phyloP scores from a whole-genome alignment of 495 filamentous ascomycete genomes.

The Penicillium dipodomyicola region DNA sequence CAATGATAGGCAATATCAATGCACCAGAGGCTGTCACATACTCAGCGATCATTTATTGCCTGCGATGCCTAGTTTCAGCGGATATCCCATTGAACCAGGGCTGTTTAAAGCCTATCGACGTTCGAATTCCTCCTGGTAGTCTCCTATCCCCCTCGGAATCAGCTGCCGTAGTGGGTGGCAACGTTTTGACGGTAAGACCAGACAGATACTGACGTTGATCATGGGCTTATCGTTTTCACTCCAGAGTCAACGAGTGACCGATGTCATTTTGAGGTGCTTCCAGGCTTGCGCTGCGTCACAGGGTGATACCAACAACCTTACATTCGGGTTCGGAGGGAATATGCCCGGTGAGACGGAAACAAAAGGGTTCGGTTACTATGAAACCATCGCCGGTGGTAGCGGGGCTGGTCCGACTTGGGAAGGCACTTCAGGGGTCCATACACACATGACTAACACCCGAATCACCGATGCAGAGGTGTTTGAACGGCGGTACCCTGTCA shows the following conservation, averaged over 20 bases:
- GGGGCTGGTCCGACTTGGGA: conserved; percentile 83
- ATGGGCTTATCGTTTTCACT: neutral
- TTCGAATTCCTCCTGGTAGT: conserved; percentile 73
- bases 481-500: conserved; percentile 81
- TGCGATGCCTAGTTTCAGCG: conserved; percentile 81
- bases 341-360: conserved; percentile 21
- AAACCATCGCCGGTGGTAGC: conserved; percentile 85
- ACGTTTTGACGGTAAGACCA: conserved; percentile 64
- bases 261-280: conserved; percentile 86
- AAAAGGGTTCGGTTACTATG: conserved; percentile 84
- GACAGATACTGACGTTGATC: neutral
- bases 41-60: conserved; percentile 89
- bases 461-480: conserved; percentile 92
- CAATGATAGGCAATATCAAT: conserved; percentile 70
- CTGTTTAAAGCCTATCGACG: conserved; percentile 78
- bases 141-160: conserved; percentile 75
- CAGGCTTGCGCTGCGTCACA: conserved; percentile 81
- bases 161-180: conserved; percentile 87
- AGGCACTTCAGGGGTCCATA: conserved; percentile 82
- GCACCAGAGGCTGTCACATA: conserved; percentile 90
- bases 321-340: conserved; percentile 44
- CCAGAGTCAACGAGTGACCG: conserved; percentile 71
- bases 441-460: conserved; percentile 94
- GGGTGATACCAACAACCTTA: conserved; percentile 78
- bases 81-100: conserved; percentile 96